A percentile compares a stretch with the other conserved stretches of the same genome.
phyloP scores from a whole-genome alignment of 2,329 filamentous ascomycete species.

The Fusarium dimerum region DNA sequence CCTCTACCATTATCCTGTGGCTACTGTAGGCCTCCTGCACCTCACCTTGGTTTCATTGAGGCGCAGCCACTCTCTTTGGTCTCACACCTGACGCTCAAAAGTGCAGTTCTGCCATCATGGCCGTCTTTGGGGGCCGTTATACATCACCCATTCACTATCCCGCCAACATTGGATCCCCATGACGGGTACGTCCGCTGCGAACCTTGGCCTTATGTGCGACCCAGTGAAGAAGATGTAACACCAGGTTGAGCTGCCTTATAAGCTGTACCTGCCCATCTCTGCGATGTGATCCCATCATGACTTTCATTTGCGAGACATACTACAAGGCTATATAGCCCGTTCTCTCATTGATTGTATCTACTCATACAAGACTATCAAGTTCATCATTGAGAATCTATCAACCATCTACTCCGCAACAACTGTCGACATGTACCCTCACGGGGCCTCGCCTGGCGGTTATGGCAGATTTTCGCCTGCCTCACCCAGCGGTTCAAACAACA shows the following conservation, averaged over 20 bases:
- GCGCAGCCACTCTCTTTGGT: background rate
- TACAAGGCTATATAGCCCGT: background rate
- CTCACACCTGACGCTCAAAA: background rate
- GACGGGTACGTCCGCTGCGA: background rate
- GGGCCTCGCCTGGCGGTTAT: background rate
- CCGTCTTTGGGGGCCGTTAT: background rate
- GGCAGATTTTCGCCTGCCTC: conserved; percentile 22
- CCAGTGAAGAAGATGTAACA: background rate
- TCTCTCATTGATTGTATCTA: background rate
- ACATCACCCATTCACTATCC: background rate
- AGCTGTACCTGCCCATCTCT: background rate
- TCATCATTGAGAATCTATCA: background rate
- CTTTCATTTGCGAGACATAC: background rate
- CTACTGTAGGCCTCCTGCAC: background rate
- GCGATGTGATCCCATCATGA: background rate
- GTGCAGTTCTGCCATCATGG: background rate
- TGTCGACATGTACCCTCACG: background rate
- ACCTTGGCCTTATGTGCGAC: background rate
- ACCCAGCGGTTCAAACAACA: conserved; percentile 32
- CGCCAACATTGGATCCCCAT: background rate
- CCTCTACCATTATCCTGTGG: background rate
- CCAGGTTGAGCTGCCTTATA: background rate
- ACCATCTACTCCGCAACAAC: background rate
- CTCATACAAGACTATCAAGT: background rate
- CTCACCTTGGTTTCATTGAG: background rate